Conservation (phyloP, 176 grass and related monocot species). For the Raddia distichophylla region DNA sequence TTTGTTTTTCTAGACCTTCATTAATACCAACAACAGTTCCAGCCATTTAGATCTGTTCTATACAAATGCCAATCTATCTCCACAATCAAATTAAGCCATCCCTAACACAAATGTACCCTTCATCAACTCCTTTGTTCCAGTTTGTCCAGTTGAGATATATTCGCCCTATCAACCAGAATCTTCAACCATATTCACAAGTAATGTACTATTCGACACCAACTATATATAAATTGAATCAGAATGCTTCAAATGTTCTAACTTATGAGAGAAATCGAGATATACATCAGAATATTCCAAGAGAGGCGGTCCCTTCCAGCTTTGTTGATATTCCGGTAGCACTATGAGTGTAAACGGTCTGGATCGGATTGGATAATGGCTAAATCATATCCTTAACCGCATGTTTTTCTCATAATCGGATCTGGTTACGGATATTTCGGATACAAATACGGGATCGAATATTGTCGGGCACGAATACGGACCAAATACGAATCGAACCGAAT, state of each 20-base stretch:
- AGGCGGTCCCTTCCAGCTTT: constrained; percentile 42
- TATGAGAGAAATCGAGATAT: constrained; percentile 40
- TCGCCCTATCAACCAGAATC: constrained; percentile 56
- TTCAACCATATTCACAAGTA: constrained; percentile 46
- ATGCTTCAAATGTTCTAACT: constrained; percentile 51
- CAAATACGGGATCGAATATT: no score
- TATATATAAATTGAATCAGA: constrained; percentile 58
- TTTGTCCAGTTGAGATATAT: constrained; percentile 92
- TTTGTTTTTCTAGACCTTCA: constrained; percentile 88
- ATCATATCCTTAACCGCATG: no score
- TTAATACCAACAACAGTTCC: constrained; percentile 85
- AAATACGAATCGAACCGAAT: no score
- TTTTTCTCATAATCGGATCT: no score
- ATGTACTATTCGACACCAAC: constrained; percentile 33
- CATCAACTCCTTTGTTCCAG: constrained; percentile 72
- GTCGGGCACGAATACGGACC: no score
- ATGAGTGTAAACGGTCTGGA: no score
- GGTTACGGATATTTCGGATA: no score
- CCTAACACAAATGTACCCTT: constrained; percentile 62
- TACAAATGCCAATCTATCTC: constrained; percentile 97
- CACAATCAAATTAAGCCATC: constrained; percentile 70
- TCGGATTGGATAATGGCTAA: no score
- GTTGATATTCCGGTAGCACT: constrained; percentile 28
- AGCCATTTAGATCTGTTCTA: constrained; percentile 96
- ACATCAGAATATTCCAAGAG: constrained; percentile 43